A percentile compares a stretch with the other conserved stretches of the same genome.
Evolutionary conservation across 2,329 filamentous ascomycete species (phyloP).

Genomic region (Diaporthe humulicola): DNA sequence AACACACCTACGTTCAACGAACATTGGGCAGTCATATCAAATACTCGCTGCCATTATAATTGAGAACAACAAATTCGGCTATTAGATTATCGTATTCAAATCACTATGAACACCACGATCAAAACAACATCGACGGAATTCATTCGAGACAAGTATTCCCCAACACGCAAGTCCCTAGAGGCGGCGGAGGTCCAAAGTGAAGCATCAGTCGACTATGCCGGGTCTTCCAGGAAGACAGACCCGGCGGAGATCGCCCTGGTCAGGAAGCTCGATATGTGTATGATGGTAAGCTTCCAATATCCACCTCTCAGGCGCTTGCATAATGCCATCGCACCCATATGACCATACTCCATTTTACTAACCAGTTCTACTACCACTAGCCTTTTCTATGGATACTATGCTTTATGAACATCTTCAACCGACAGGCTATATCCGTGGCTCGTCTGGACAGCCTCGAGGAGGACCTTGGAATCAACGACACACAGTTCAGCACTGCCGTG

Average conservation of each 20-base stretch:
- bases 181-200: not conserved
- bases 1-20: not conserved
- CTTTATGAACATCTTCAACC: slow-evolving; percentile 24
- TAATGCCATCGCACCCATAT: not conserved
- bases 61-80: not conserved
- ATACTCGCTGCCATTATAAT: not conserved
- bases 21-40: accelerated
- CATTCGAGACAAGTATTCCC: not conserved
- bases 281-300: not conserved
- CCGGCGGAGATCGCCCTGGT: slow-evolving; percentile 31
- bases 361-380: not conserved
- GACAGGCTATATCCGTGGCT: slow-evolving; percentile 21
- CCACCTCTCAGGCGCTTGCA: not conserved
- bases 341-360: too few species aligned
- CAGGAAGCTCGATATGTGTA: slow-evolving; percentile 20
- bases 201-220: slow-evolving; percentile 23
- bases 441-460: slow-evolving; percentile 2
- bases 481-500: slow-evolving; percentile 21
- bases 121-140: not conserved
- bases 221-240: slow-evolving; percentile 26
- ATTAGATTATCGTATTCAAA: not conserved
- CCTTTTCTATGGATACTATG: slow-evolving; percentile 26
- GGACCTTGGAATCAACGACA: slow-evolving; percentile 17
- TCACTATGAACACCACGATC: not conserved
- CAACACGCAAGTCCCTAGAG: not conserved